Percentiles rank a stretch among this genome's conserved stretches.
These are phyloP conservation scores for Lanmaoa rubissima DNA, from an alignment of 768 basidiomycete genomes.

Conservation along the genomic window DNA sequence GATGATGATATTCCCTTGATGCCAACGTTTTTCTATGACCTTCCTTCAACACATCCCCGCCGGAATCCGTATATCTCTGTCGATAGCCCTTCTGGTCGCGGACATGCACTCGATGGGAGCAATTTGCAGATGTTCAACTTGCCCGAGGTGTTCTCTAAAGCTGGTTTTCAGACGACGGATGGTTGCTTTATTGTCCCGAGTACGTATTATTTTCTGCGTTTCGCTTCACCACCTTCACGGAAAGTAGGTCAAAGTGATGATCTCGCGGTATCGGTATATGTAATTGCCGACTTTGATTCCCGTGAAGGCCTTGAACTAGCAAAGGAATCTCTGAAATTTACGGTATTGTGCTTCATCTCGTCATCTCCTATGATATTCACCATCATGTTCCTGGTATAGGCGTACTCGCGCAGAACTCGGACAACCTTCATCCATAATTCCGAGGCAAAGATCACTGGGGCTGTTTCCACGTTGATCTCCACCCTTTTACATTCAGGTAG, in stretches of 20 bases:
- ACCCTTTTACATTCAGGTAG: constrained; percentile 44
- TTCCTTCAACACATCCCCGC: constrained; percentile 65
- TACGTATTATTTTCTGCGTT: constrained; percentile 32
- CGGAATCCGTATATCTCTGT: constrained; percentile 80
- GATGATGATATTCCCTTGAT: constrained; percentile 50
- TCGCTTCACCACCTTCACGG: constrained; percentile 4
- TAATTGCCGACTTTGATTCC: constrained; percentile 79
- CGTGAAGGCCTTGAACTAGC: constrained; percentile 54
- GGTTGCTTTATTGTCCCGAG: constrained; percentile 64
- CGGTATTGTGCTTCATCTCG: constrained; percentile 42
- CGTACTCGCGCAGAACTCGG: constrained; percentile 47
- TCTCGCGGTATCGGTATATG: constrained; percentile 49
- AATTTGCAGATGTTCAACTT: constrained; percentile 25
- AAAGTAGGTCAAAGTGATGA: constrained; percentile 13
- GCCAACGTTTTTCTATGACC: constrained; percentile 84
- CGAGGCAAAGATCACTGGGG: constrained; percentile 7
- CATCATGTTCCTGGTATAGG: constrained; percentile 32
- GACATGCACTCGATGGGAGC: constrained; percentile 6
- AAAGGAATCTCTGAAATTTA: constrained; percentile 61
- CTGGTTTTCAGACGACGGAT: constrained; percentile 41
- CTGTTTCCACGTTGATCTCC: constrained; percentile 47
- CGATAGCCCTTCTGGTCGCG: constrained; percentile 34
- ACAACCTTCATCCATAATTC: constrained; percentile 82
- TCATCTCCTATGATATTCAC: not conserved
- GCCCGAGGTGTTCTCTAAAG: constrained; percentile 29